Base-by-base conservation (phyloP, 1,284 basidiomycete species). In the Naganishia sp. region DNA sequence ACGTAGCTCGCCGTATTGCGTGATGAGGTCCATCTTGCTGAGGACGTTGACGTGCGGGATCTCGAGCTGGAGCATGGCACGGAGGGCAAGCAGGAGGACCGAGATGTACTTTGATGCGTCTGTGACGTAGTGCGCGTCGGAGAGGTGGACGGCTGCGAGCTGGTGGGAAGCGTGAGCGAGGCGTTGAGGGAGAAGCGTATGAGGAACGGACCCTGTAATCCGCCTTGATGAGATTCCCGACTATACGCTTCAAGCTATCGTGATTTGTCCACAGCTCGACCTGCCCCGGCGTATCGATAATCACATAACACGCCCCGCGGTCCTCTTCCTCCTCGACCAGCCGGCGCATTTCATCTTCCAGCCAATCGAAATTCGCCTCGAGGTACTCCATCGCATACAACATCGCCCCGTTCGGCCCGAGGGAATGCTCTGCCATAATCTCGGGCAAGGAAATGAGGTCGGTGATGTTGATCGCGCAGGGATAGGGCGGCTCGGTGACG, bases 251-350 rank as follows among this genome's bases (percentile, higher is more conserved):
- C 74, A 95, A 80, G 76, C 89, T 92, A 42, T 88, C 86, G 75
- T 99, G 96, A 76, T 95, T 97, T 62, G 96, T 99, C 79, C 90
- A 93, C 50, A 99, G 82, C 79, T 99, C 96, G 54, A 99, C 95
- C 80, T 99, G 96, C 0, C 96, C 96, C 0, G 96, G 95, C 6
- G 97, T 85, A 79, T 99, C 96, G 77, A 99, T 96, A 46, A 99
- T 82, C 53, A 99, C 85, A 80, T 96, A 98, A 73, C 69, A 74
- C 15, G 52, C 50, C 21, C 64, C 67, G 25, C 60, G 84, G 65
- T 90, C 88, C 35, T 39, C 35, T 51, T 83, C 58, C 23, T 57
- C 57, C 21, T 63, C 61, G n/a, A 57, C 35, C 0, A 92, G 80
- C 72, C 85, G 85, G 65, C 84, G 84, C 72, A 98, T 79, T 53